These are phyloP conservation scores for Daldinia vernicosa DNA, from an alignment of 495 filamentous ascomycete species.

Conservation along the genomic window DNA sequence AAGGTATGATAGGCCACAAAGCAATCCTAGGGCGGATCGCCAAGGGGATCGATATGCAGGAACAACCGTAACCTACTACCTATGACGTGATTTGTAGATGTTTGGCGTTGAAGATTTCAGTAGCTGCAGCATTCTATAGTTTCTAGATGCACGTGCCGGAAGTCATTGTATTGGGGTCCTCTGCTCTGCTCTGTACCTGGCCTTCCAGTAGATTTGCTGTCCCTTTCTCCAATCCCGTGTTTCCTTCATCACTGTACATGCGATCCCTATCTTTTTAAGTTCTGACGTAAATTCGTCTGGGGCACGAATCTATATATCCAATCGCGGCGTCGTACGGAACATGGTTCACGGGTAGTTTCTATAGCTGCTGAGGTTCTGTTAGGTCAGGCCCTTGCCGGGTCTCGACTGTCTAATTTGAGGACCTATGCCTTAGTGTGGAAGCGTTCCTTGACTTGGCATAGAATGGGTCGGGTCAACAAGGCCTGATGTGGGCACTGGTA, in stretches of 20 bases:
- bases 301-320: background rate
- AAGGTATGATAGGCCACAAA: background rate
- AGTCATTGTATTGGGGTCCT: background rate
- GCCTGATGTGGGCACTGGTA: background rate
- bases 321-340: background rate
- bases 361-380: background rate
- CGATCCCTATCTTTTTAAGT: background rate
- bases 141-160: background rate
- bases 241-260: background rate
- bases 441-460: background rate
- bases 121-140: background rate
- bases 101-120: background rate
- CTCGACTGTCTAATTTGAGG: background rate
- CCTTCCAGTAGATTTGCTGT: background rate
- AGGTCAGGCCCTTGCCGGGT: too few species aligned
- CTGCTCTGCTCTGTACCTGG: background rate
- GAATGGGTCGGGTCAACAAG: background rate
- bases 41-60: slow-evolving; percentile 26
- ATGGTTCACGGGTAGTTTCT: background rate
- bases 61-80: slow-evolving; percentile 14
- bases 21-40: background rate
- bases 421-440: slow-evolving; percentile 8
- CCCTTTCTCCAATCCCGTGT: background rate
- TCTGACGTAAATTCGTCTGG: background rate
- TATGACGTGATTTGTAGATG: slow-evolving; percentile 23